Percentiles rank a stretch among this genome's conserved stretches.
phyloP scores from a whole-genome alignment of 2,329 filamentous ascomycete genomes.

The Phialophora chinensis region DNA sequence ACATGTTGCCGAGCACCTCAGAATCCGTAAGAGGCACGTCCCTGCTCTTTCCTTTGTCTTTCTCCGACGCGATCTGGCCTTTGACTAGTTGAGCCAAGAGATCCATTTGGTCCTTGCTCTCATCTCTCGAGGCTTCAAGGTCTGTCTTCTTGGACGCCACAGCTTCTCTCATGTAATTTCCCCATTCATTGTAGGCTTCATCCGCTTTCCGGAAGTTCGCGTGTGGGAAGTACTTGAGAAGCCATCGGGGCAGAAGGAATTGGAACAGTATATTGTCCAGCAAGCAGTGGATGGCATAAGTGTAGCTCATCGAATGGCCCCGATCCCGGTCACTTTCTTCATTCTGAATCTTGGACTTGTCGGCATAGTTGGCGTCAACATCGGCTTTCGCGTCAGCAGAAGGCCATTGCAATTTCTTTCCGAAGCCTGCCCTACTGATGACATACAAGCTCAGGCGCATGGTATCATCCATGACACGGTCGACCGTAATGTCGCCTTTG shows the following conservation, averaged over 20 bases:
- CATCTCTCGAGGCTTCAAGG: slow-evolving; percentile 45
- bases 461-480: slow-evolving; percentile 66
- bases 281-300: slow-evolving; percentile 65
- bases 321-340: slow-evolving; percentile 40
- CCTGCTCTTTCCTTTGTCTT: slow-evolving; percentile 30
- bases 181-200: slow-evolving; percentile 66
- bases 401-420: slow-evolving; percentile 62
- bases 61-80: slow-evolving; percentile 46
- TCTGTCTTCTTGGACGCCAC: slow-evolving; percentile 66
- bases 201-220: slow-evolving; percentile 59
- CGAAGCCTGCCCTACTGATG: slow-evolving; percentile 75
- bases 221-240: slow-evolving; percentile 60
- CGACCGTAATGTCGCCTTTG: slow-evolving; percentile 57
- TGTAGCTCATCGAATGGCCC: slow-evolving; percentile 70
- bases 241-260: slow-evolving; percentile 64
- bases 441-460: slow-evolving; percentile 67
- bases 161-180: slow-evolving; percentile 72
- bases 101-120: slow-evolving; percentile 57
- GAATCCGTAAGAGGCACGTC: slow-evolving; percentile 34
- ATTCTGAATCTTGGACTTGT: slow-evolving; percentile 44
- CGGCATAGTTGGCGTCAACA: slow-evolving; percentile 51
- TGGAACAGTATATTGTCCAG: slow-evolving; percentile 69
- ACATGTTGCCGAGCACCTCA: slow-evolving; percentile 43
- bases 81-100: slow-evolving; percentile 62
- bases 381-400: slow-evolving; percentile 56